A percentile compares a stretch with the other conserved stretches of the same genome.
phyloP scores from a whole-genome alignment of 2,329 filamentous ascomycete species.

The Chaetothyriales sp. region DNA sequence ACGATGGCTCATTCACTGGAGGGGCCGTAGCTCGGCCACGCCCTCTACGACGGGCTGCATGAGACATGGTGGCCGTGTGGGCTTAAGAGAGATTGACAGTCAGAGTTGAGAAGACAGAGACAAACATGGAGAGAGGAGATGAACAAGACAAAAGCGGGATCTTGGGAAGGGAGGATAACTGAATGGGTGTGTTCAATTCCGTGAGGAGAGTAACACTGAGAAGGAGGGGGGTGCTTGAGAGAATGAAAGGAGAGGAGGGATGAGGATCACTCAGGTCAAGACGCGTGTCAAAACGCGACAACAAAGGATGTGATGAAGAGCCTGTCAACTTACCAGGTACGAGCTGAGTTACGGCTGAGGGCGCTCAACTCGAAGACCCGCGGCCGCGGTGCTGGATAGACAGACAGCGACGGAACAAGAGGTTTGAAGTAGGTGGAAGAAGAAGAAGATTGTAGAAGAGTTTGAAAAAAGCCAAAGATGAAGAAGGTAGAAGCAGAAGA shows the following conservation, averaged over 20 bases:
- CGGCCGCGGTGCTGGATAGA: not conserved
- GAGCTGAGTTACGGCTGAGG: not conserved
- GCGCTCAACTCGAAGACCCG: not conserved
- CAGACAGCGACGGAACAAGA: not conserved
- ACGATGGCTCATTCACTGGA: not conserved
- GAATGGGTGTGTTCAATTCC: not conserved
- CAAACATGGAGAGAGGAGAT: not conserved
- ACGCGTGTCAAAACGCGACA: not conserved
- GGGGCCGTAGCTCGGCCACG: conserved; percentile 19
- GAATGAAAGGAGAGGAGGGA: too few relatives aligned
- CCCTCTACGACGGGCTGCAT: conserved; percentile 12
- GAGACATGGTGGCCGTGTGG: conserved; percentile 9
- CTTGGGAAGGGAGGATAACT: not conserved
- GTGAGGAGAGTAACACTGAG: not conserved
- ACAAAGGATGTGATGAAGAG: not conserved
- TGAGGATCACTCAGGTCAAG: not conserved
- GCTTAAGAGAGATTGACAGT: not conserved
- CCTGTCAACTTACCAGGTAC: not conserved
- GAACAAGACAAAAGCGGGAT: not conserved
- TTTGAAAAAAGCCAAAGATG: too few relatives aligned
- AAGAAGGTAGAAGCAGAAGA: too few relatives aligned
- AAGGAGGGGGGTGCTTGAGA: not conserved
- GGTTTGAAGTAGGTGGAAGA: not conserved
- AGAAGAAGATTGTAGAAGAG: not conserved
- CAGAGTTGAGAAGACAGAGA: not conserved